phyloP scores from a whole-genome alignment of 1,284 basidiomycete genomes.

The Microbotryum saponariae region DNA sequence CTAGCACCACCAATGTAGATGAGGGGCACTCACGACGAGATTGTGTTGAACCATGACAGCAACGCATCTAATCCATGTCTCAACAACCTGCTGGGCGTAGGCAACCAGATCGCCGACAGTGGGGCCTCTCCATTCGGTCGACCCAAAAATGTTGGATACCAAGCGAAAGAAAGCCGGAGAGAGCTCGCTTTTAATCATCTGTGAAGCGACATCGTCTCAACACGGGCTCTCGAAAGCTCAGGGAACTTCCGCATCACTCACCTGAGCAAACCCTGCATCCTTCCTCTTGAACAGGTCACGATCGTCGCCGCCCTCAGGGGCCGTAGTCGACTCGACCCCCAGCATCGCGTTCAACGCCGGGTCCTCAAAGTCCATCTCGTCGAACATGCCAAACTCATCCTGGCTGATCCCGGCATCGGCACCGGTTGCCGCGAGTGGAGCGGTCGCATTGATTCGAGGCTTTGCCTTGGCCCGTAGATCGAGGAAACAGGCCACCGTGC shows the following conservation, averaged over 20 bases:
- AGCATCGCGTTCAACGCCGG: conserved; percentile 52
- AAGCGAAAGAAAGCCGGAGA: conserved; percentile 57
- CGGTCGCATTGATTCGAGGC: conserved; percentile 40
- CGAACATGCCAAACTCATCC: conserved; percentile 53
- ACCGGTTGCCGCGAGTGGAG: conserved; percentile 24
- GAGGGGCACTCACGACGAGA: conserved; percentile 45
- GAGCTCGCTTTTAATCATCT: conserved; percentile 54
- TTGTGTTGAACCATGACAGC: conserved; percentile 58
- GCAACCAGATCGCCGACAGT: conserved; percentile 37
- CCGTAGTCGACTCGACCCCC: conserved; percentile 40
- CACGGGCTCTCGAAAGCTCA: neutral
- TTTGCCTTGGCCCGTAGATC: conserved; percentile 50
- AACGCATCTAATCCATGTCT: conserved; percentile 70
- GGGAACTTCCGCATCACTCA: conserved; percentile 13
- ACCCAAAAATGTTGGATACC: conserved; percentile 51
- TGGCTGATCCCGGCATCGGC: conserved; percentile 50
- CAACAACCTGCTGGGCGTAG: conserved; percentile 52
- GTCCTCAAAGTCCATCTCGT: conserved; percentile 52
- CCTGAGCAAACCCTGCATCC: conserved; percentile 40
- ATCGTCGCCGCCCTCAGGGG: neutral
- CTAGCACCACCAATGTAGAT: neutral
- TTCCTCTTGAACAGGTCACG: conserved; percentile 16
- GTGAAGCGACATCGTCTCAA: conserved; percentile 16
- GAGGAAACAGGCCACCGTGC: conserved; percentile 59
- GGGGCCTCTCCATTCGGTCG: conserved; percentile 16